Conservation (phyloP, 208 protist species). For the Willaertia magna region DNA sequence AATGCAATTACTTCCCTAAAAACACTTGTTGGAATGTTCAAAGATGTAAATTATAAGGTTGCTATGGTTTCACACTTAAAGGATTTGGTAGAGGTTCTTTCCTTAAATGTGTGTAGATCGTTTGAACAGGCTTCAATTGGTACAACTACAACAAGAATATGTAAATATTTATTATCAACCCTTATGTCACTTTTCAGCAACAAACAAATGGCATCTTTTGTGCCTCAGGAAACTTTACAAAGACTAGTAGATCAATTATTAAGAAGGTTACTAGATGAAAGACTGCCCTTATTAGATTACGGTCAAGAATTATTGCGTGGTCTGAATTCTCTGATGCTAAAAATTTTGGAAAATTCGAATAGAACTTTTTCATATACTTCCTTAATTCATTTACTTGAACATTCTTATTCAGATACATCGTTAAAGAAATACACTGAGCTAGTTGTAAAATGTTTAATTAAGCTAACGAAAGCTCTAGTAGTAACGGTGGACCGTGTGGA, state of each 20-base stretch:
- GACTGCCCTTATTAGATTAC: background rate
- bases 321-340: constrained; percentile 18
- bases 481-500: background rate
- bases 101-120: background rate
- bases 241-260: background rate
- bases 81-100: background rate
- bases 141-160: background rate
- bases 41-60: background rate
- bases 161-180: background rate
- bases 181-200: background rate
- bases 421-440: constrained; percentile 17
- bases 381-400: constrained; percentile 4
- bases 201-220: background rate
- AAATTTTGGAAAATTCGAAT: constrained; percentile 16
- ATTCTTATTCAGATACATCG: background rate
- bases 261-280: background rate
- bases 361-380: constrained; percentile 10
- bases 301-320: background rate
- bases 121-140: background rate
- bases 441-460: constrained; percentile 18
- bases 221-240: background rate
- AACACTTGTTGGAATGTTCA: background rate
- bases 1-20: background rate
- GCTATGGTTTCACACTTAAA: background rate
- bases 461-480: constrained; percentile 10